These are phyloP conservation scores for Andrographis paniculata DNA, from an alignment of 305 asterid species.

Conservation along the genomic window DNA sequence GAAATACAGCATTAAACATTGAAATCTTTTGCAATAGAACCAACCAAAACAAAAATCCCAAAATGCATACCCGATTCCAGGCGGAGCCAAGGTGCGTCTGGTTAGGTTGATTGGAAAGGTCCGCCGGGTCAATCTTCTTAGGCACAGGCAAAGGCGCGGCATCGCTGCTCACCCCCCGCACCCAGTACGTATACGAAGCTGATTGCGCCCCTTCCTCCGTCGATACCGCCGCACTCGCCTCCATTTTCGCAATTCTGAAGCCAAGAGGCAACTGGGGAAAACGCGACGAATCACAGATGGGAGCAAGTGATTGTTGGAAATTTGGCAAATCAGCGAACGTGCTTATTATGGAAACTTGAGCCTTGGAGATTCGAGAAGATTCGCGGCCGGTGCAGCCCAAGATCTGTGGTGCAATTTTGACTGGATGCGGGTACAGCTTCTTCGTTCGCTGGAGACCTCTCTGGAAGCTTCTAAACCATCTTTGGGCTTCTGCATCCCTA, in stretches of 20 bases:
- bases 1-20: no score
- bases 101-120: conserved; percentile 28
- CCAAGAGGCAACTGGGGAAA: conserved; percentile 9
- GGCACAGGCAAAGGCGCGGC: conserved; percentile 87
- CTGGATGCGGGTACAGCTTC: conserved; percentile 7
- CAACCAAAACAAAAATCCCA: no score
- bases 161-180: conserved; percentile 60
- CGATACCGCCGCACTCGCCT: conserved; percentile 48
- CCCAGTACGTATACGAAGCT: conserved; percentile 85
- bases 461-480: conserved; percentile 2
- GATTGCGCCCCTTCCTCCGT: conserved; percentile 33
- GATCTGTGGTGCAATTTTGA: conserved; percentile 24
- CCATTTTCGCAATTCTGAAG: conserved; percentile 29
- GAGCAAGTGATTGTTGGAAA: background rate
- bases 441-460: background rate
- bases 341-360: background rate
- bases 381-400: conserved; percentile 1
- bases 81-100: conserved; percentile 80
- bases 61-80: conserved; percentile 66
- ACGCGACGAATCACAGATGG: conserved; percentile 6
- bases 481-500: background rate
- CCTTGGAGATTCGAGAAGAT: conserved; percentile 8
- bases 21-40: background rate
- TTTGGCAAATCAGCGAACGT: background rate
- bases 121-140: conserved; percentile 58